Evolutionary conservation across 129 eudicot species (phyloP), one percentile per base, ranked within the genome.

Genomic region (Scalesia atractyloides): DNA sequence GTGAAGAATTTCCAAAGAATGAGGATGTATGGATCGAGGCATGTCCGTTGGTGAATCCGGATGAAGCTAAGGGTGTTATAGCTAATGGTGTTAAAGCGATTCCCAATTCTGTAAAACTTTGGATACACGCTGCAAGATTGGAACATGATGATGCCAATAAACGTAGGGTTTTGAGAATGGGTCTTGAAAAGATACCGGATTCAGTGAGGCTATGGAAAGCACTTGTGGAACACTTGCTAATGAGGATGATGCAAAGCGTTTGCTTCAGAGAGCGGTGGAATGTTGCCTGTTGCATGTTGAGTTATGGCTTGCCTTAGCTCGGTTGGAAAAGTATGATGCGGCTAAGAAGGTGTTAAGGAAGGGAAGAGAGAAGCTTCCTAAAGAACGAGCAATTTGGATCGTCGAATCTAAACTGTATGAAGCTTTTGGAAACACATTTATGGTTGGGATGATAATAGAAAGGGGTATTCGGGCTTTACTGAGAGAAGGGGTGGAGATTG

Each of bases 221-320:
- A n/a, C n/a, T n/a, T n/a, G n/a, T n/a, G n/a, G n/a, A n/a, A n/a
- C n/a, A n/a, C n/a, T n/a, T n/a, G 26, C 97, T 7, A 87, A 85
- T 44, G 96, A 93, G 78, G 98, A 90, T 17, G 92, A 87, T 41
- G 98, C 97, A 0, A 84, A 83, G 79, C 79, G 86, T 52, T 75
- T 93, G 78, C 89, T 94, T 19, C 91, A 85, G 66, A 77, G 96
- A 62, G 97, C 97, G 2, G 96, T 90, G 24, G 98, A 94, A 49
- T 89, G 96, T 76, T 93, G 98, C 76, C 95, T 96, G 0, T 81
- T 93, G 83, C 95, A 89, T 53, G 92, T 94, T 4, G 97, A 93
- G 44, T 66, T 90, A 75, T 93, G 98, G 98, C 89, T 90, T 34
- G 96, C 89, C 16, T 88, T 93, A 43, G 97, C 97, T 0, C 82